phyloP scores from a whole-genome alignment of 805 yeast genomes.

The Cyberlindnera mycetangii region DNA sequence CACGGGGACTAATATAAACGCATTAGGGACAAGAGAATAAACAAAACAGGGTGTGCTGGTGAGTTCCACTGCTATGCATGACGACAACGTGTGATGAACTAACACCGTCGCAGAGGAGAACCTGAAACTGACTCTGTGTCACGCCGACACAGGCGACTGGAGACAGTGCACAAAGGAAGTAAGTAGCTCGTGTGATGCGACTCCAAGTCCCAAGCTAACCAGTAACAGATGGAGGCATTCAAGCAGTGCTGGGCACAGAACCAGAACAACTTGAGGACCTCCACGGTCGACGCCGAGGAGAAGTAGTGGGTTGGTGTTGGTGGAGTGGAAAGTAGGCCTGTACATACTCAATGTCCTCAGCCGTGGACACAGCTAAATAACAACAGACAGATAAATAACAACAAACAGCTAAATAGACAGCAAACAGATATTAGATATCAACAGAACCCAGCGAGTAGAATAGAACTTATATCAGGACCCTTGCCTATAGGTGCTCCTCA shows the following conservation, averaged over 20 bases:
- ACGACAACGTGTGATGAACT: constrained; percentile 3
- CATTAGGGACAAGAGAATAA: constrained; percentile 67
- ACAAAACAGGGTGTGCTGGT: constrained; percentile 71
- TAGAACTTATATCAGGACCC: no score
- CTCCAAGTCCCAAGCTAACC: constrained; percentile 6
- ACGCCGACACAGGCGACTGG: constrained; percentile 84
- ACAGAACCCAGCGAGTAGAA: no score
- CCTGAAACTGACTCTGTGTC: constrained; percentile 66
- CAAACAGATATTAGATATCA: no score
- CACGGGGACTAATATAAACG: not conserved
- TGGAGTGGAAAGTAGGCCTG: no score
- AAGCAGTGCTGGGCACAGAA: constrained; percentile 41
- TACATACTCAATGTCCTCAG: no score
- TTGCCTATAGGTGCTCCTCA: no score
- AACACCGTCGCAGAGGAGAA: constrained; percentile 49
- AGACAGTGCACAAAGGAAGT: constrained; percentile 66
- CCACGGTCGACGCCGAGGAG: constrained; percentile 32
- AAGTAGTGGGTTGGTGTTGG: no score
- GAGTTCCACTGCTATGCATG: constrained; percentile 20
- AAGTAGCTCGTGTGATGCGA: constrained; percentile 22
- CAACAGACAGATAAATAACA: no score
- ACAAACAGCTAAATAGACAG: no score
- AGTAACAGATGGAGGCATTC: constrained; percentile 38
- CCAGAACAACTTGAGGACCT: constrained; percentile 37
- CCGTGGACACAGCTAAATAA: no score